phyloP scores from a whole-genome alignment of 805 yeast species.

The Ogataea trehaloabstinens region DNA sequence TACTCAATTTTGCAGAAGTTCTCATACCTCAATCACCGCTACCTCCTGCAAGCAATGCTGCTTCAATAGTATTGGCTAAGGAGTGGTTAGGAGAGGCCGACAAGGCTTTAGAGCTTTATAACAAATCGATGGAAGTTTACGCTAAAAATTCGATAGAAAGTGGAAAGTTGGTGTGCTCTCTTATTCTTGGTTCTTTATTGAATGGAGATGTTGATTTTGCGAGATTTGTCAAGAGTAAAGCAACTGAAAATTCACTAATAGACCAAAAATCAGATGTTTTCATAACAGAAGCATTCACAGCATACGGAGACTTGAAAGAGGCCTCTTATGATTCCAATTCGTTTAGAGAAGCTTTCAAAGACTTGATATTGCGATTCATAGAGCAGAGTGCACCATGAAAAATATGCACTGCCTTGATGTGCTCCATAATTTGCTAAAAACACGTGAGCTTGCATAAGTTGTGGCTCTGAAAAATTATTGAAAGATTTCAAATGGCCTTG shows the following conservation, averaged over 20 bases:
- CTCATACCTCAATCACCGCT: constrained; percentile 26
- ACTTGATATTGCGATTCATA: constrained; percentile 14
- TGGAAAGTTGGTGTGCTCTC: constrained; percentile 25
- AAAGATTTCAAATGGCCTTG: no score
- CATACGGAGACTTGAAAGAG: constrained; percentile 31
- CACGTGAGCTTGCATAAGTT: no score
- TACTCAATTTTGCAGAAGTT: constrained; percentile 25
- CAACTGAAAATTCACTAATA: constrained; percentile 24
- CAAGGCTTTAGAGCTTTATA: constrained; percentile 32
- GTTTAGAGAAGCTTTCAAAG: constrained; percentile 18
- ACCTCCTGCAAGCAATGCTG: constrained; percentile 25
- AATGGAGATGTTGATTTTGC: constrained; percentile 32
- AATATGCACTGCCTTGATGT: no score
- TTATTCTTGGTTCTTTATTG: constrained; percentile 25
- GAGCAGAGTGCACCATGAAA: constrained; percentile 14
- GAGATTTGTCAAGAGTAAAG: constrained; percentile 29
- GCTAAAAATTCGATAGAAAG: constrained; percentile 12
- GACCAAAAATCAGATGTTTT: constrained; percentile 21
- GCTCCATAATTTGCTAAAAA: no score
- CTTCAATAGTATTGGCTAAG: constrained; percentile 24
- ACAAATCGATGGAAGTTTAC: constrained; percentile 23
- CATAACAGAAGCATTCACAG: constrained; percentile 26
- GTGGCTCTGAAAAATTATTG: no score
- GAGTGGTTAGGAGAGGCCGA: constrained; percentile 31
- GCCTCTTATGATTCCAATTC: constrained; percentile 9